Conservation (phyloP, 371 early-diverging fungal genomes). For the Blakeslea trispora region DNA sequence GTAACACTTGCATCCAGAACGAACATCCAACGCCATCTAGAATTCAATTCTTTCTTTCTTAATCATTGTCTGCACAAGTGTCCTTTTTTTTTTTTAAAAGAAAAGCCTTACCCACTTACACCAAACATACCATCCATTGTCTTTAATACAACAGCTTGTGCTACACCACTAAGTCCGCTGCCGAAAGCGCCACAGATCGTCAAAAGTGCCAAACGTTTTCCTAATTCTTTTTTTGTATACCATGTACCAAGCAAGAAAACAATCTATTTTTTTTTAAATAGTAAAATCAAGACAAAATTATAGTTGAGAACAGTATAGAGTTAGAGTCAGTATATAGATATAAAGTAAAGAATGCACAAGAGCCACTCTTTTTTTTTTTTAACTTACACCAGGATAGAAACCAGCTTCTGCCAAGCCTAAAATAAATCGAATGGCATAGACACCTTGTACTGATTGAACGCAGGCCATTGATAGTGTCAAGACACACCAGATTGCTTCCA, state of each 20-base stretch:
- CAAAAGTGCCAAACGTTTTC: constrained; percentile 40
- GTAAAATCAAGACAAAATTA: neutral
- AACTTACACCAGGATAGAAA: constrained; percentile 53
- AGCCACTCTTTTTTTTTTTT: too few species aligned
- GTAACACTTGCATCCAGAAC: constrained; percentile 43
- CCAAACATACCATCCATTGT: constrained; percentile 47
- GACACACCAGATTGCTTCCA: constrained; percentile 59
- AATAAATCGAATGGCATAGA: constrained; percentile 56
- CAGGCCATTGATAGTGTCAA: constrained; percentile 62
- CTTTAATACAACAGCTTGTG: constrained; percentile 49
- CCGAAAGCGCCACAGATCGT: constrained; percentile 47
- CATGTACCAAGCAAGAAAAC: constrained; percentile 50
- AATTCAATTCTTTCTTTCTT: too few species aligned
- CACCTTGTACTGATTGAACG: constrained; percentile 48
- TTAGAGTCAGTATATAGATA: neutral
- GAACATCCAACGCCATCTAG: constrained; percentile 57
- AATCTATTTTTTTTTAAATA: constrained; percentile 30
- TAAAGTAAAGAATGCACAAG: neutral
- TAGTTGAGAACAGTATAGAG: neutral
- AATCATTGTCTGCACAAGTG: too few species aligned
- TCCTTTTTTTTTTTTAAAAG: neutral
- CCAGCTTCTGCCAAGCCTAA: constrained; percentile 67
- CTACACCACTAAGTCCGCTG: constrained; percentile 40
- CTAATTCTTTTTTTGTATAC: constrained; percentile 54
- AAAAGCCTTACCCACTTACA: constrained; percentile 43